Conservation (phyloP, 805 yeast genomes). For the Cyberlindnera amylophila region DNA sequence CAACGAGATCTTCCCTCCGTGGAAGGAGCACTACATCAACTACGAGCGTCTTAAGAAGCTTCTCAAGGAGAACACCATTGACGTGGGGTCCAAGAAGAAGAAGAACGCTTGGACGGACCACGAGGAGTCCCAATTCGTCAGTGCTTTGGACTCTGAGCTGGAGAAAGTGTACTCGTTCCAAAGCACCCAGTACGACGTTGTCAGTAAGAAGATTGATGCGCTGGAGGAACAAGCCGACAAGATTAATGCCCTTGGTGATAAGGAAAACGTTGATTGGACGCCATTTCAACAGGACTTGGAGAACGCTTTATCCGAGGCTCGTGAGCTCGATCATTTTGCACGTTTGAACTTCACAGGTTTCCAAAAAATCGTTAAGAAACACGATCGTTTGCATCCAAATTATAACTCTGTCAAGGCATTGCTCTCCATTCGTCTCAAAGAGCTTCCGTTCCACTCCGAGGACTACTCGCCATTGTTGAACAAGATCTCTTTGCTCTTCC, state of each 20-base stretch:
- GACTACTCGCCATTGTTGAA: constrained; percentile 89
- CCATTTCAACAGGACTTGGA: constrained; percentile 69
- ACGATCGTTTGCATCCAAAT: constrained; percentile 82
- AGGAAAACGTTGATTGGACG: constrained; percentile 50
- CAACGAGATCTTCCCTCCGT: constrained; percentile 79
- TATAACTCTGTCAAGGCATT: constrained; percentile 85
- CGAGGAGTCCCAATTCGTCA: constrained; percentile 69
- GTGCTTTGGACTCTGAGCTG: constrained; percentile 61
- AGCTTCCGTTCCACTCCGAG: constrained; percentile 88
- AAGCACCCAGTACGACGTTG: constrained; percentile 57
- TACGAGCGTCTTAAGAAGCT: constrained; percentile 64
- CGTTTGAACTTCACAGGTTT: constrained; percentile 94
- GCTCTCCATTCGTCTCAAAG: constrained; percentile 80
- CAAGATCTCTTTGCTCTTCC: constrained; percentile 76
- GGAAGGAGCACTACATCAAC: constrained; percentile 72
- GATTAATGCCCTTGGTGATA: constrained; percentile 12
- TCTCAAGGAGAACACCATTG: constrained; percentile 62
- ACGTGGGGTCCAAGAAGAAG: constrained; percentile 15
- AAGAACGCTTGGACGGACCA: constrained; percentile 58
- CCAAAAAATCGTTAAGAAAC: constrained; percentile 91
- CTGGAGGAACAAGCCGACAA: constrained; percentile 62
- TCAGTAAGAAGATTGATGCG: constrained; percentile 59
- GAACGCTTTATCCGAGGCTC: constrained; percentile 66
- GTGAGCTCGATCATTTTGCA: constrained; percentile 84
- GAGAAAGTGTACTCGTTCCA: constrained; percentile 79